Evolutionary conservation across 2,329 filamentous ascomycete genomes (phyloP).

Genomic region (Intubia oerlemansii): DNA sequence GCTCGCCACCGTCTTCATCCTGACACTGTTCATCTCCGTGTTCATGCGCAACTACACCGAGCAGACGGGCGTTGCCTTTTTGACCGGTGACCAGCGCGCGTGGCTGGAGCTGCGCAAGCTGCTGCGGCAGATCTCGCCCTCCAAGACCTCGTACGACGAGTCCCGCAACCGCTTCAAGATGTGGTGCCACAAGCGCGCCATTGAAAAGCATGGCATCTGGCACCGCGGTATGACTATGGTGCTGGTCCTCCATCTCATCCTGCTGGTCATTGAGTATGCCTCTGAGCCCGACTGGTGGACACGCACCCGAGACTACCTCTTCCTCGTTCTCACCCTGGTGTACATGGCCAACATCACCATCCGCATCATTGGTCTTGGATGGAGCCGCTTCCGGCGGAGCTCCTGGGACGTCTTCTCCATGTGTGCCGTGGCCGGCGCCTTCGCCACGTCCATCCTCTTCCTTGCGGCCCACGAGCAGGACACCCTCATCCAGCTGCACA

Average conservation of each 20-base stretch:
- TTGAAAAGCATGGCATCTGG: constrained; percentile 88
- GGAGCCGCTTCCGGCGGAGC: constrained; percentile 76
- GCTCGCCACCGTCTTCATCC: constrained; percentile 82
- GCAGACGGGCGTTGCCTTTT: constrained; percentile 87
- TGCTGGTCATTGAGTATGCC: constrained; percentile 74
- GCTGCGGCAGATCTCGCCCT: constrained; percentile 79
- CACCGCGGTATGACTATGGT: constrained; percentile 61
- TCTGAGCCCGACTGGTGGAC: constrained; percentile 55
- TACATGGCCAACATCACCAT: constrained; percentile 70
- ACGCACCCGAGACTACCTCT: constrained; percentile 47
- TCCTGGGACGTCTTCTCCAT: constrained; percentile 92
- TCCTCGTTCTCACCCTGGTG: constrained; percentile 60
- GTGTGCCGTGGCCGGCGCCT: constrained; percentile 56
- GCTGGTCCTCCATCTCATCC: constrained; percentile 60
- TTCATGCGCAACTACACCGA: constrained; percentile 99
- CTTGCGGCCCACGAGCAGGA: constrained; percentile 37
- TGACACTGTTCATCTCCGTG: constrained; percentile 94
- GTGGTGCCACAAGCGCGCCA: constrained; percentile 88
- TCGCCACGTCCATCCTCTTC: constrained; percentile 61
- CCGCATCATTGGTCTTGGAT: constrained; percentile 72
- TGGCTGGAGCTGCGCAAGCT: constrained; percentile 92
- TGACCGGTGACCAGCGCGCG: constrained; percentile 87
- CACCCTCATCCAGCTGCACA: constrained; percentile 63
- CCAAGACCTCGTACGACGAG: constrained; percentile 70
- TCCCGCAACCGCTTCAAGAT: constrained; percentile 60